Percentiles rank a stretch among this genome's conserved stretches.
Conservation (phyloP, 768 basidiomycete genomes). For the Mycena venus region DNA sequence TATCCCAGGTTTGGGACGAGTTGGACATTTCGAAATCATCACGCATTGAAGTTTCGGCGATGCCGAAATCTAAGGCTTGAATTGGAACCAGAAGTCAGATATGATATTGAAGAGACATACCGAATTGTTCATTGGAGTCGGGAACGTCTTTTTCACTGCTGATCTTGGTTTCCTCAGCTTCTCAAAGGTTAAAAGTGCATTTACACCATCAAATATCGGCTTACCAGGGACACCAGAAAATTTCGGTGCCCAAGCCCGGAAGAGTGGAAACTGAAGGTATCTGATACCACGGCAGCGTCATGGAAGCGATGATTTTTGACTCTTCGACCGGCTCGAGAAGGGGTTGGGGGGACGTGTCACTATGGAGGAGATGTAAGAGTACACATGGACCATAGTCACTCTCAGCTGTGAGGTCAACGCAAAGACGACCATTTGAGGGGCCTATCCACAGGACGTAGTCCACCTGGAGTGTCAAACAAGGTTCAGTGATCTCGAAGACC, state of each 20-base stretch:
- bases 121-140: not conserved
- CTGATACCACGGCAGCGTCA: not conserved
- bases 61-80: not conserved
- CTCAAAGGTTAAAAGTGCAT: not conserved
- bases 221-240: not conserved
- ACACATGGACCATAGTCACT: not conserved
- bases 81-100: not conserved
- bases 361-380: not conserved
- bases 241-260: not conserved
- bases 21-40: not conserved
- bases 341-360: not conserved
- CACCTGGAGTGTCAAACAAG: not conserved
- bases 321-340: not conserved
- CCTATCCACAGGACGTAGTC: not conserved
- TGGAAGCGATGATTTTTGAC: not conserved
- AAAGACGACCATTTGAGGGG: not conserved
- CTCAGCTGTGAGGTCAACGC: not conserved
- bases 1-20: not conserved
- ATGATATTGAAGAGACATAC: not conserved
- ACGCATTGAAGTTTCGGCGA: not conserved
- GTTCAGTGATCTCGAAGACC: no score
- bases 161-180: not conserved
- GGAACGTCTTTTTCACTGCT: not conserved
- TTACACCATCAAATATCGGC: not conserved
- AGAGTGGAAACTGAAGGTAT: not conserved